These are phyloP conservation scores for Sordariomycetes sp. DNA, from an alignment of 2,329 filamentous ascomycete species.

Conservation along the genomic window DNA sequence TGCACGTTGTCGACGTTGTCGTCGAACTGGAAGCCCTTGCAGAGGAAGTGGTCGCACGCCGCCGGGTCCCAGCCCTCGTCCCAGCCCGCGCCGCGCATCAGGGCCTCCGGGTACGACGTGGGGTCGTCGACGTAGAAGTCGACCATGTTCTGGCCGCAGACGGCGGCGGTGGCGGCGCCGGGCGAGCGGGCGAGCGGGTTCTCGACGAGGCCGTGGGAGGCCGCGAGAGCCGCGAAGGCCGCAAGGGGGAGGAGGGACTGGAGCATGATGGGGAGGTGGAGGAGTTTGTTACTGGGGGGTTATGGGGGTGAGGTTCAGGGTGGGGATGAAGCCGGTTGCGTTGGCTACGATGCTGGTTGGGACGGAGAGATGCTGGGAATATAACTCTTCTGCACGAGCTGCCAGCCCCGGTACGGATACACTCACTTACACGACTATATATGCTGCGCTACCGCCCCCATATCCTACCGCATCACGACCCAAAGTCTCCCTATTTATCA, in stretches of 20 bases:
- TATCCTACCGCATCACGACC: background rate
- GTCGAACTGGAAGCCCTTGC: slow-evolving; percentile 19
- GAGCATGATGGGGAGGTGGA: background rate
- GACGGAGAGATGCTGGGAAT: background rate
- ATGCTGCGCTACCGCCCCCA: background rate
- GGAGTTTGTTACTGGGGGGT: background rate
- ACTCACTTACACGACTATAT: background rate
- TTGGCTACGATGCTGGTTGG: background rate
- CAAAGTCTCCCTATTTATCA: background rate
- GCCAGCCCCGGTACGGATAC: background rate
- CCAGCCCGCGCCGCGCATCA: slow-evolving; percentile 15
- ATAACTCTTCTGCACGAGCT: background rate
- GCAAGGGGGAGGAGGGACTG: slow-evolving; percentile 1
- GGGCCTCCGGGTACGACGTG: slow-evolving; percentile 21
- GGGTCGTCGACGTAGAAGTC: slow-evolving; percentile 19
- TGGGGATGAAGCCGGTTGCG: background rate
- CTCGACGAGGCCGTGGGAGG: slow-evolving; percentile 3
- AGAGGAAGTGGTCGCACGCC: slow-evolving; percentile 19
- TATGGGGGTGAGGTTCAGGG: background rate
- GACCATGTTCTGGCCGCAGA: slow-evolving; percentile 10
- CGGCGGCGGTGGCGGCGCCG: slow-evolving; percentile 2
- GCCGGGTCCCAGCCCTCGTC: slow-evolving; percentile 13
- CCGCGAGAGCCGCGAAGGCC: background rate
- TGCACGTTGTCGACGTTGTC: slow-evolving; percentile 17
- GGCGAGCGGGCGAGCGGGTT: slow-evolving; percentile 1